Evolutionary conservation across 2,329 filamentous ascomycete genomes (phyloP).

Genomic region (Leptographium radiaticola): DNA sequence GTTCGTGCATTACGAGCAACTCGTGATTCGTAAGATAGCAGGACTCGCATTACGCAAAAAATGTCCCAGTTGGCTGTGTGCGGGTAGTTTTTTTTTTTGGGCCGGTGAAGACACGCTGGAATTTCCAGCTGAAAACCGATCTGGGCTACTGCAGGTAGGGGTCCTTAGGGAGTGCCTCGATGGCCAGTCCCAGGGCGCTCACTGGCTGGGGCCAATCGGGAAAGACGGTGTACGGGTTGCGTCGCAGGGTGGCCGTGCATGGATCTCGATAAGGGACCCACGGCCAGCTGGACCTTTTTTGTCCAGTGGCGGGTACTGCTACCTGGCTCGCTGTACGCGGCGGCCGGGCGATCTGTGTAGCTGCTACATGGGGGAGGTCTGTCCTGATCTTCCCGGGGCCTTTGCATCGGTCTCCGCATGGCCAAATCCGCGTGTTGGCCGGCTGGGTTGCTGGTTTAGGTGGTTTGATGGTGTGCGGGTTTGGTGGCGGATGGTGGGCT

Average conservation of each 20-base stretch:
- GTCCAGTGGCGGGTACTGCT: no score
- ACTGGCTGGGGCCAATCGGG: neutral
- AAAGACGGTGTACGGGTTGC: neutral
- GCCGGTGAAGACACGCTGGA: neutral
- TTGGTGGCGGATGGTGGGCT: no score
- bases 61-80: neutral
- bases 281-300: neutral
- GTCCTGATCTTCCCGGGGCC: no score
- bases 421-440: no score
- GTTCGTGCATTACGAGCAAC: no score
- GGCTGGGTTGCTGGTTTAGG: no score
- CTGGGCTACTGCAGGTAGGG: neutral
- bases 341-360: no score
- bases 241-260: neutral
- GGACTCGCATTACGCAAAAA: neutral
- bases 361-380: no score
- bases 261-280: conserved; percentile 1
- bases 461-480: no score
- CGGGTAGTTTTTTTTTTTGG: neutral
- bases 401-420: no score
- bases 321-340: no score
- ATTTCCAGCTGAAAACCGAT: neutral
- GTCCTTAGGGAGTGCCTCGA: neutral
- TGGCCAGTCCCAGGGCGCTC: neutral
- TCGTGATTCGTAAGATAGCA: no score